Evolutionary conservation across 1,284 basidiomycete genomes (phyloP).

Genomic region (Lignosus rhinocerotis): DNA sequence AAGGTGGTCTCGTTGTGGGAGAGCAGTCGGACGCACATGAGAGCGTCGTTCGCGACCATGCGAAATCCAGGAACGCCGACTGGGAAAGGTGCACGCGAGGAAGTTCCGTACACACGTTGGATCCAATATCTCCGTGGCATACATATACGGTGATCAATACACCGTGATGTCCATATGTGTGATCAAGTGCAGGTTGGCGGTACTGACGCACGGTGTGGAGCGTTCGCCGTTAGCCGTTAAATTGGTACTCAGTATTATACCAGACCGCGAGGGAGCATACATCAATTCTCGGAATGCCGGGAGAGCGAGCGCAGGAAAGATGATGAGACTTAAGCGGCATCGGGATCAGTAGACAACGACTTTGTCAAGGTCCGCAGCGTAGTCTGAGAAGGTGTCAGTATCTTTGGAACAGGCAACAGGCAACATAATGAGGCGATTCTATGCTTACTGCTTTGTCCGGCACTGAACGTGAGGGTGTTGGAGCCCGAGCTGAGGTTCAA

Average conservation of each 20-base stretch:
- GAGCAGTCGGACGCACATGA: neutral
- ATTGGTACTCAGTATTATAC: neutral
- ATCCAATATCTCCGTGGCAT: neutral
- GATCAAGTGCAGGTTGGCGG: neutral
- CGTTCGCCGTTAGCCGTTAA: neutral
- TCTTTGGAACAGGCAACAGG: neutral
- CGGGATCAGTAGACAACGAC: conserved; percentile 51
- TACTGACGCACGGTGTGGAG: neutral
- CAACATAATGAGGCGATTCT: neutral
- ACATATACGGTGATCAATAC: too few relatives aligned
- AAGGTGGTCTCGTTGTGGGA: conserved; percentile 2
- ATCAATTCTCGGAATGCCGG: too few relatives aligned
- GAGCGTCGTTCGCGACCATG: conserved; percentile 6
- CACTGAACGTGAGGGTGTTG: conserved; percentile 53
- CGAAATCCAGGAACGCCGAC: conserved; percentile 5
- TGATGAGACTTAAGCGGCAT: neutral
- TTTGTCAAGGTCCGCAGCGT: conserved; percentile 62
- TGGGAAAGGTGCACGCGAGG: neutral
- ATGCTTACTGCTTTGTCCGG: conserved; percentile 51
- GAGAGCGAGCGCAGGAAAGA: neutral
- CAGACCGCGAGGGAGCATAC: neutral
- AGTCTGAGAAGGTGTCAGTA: conserved; percentile 37
- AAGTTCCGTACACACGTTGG: neutral
- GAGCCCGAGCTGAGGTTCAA: conserved; percentile 49
- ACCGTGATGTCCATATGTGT: too few relatives aligned